Base-by-base conservation (phyloP, 768 basidiomycete genomes). In the Tylopilus rubrobrunneus region DNA sequence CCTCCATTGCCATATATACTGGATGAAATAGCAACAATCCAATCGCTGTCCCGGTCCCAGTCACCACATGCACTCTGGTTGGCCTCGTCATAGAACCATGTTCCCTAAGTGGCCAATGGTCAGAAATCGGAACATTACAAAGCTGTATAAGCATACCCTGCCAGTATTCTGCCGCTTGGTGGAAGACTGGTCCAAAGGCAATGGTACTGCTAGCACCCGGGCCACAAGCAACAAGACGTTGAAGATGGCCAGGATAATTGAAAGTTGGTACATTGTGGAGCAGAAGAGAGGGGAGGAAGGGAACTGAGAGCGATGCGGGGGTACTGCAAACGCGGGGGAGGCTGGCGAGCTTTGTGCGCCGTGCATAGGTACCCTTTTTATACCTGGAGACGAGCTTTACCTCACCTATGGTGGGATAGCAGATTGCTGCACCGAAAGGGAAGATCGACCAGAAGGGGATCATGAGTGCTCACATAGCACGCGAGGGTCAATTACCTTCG, bases 1-100 rank as follows among this genome's bases (percentile, higher is more conserved):
- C 56, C 67, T 39, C 83, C 85, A 12, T 63, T 59, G 56, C 77
- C 75, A 62, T 83, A 89, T 25, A 82, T 78, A 1, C 62, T 37
- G 27, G 76, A 69, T 15, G 83, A 75, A 58, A 89, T 77, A 14
- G 88, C 88, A 44, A 89, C 76, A 53, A 90, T 82, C 57, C 71
- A 64, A 59, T 84, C 78, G 48, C 60, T 76, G 64, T 79, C 65
- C 34, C 45, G 67, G 64, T 86, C 78, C 48, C 42, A 50, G 37
- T 75, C 59, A 27, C 86, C 86, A 63, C 88, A 90, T 67, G 87
- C 86, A 42, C 86, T 87, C 25, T 52, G 19, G 36, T 40, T 41
- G 45, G 8, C 6, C 29, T 19, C 82, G 50, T 76, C 78, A 55
- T 82, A 56, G 65, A 79, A 89, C 79, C 79, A 89, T 33, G 87